phyloP scores from a whole-genome alignment of 306 rosid species.

The Fragaria nilgerrensis region DNA sequence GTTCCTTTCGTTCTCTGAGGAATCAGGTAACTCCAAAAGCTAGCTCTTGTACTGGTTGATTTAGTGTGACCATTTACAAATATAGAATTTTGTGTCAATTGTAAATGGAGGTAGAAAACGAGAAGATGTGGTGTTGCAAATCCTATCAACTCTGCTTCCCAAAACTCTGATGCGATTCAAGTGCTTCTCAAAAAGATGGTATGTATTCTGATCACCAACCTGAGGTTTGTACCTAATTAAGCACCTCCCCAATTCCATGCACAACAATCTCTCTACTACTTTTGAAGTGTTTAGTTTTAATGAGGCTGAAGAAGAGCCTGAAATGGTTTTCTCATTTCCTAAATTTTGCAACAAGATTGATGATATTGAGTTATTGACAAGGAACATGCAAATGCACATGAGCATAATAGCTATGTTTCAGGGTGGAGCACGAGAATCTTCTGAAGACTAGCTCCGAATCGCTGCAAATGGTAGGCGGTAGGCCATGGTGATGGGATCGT shows the following conservation, averaged over 20 bases:
- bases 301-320: too few relatives aligned
- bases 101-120: neutral
- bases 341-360: too few relatives aligned
- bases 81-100: too few relatives aligned
- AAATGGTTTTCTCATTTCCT: too few relatives aligned
- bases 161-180: constrained; percentile 9
- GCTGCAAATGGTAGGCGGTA: too few relatives aligned
- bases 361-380: too few relatives aligned
- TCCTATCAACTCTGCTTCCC: neutral
- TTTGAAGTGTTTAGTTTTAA: too few relatives aligned
- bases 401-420: too few relatives aligned
- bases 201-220: neutral
- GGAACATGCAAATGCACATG: too few relatives aligned
- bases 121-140: neutral
- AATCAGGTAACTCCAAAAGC: neutral
- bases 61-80: neutral
- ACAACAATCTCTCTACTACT: neutral
- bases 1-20: neutral
- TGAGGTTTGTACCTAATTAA: neutral
- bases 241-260: neutral
- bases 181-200: neutral
- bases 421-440: too few relatives aligned
- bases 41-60: neutral
- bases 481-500: too few relatives aligned
- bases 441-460: too few relatives aligned